Evolutionary conservation across 257 asterid species (phyloP).

Genomic region (Leptodermis oblonga): DNA sequence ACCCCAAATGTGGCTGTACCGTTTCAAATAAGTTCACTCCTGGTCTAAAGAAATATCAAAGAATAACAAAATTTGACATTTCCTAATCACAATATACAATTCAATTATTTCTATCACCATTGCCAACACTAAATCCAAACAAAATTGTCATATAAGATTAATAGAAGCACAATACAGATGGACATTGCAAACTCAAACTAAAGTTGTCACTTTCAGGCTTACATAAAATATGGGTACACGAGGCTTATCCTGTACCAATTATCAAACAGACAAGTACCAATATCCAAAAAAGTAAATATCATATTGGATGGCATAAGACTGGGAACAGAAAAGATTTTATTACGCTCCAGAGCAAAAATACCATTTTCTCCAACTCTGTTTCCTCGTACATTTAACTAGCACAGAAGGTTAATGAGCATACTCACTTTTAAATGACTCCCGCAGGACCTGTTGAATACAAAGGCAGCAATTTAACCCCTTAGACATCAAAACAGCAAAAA

Average conservation of each 20-base stretch:
- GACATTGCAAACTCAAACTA: neutral
- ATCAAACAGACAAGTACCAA: neutral
- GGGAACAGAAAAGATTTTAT: neutral
- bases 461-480: constrained; percentile 11
- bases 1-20: too few relatives aligned
- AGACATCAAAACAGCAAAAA: neutral
- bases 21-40: neutral
- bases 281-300: neutral
- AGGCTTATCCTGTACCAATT: neutral
- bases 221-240: neutral
- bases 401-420: constrained; percentile 1
- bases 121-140: neutral
- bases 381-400: neutral
- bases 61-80: neutral
- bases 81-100: too few relatives aligned
- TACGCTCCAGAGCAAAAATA: neutral
- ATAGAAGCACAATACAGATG: too few relatives aligned
- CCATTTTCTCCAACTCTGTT: neutral
- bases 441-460: constrained; percentile 54
- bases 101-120: neutral
- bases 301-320: neutral
- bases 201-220: neutral
- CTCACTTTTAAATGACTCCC: constrained; percentile 69
- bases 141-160: neutral
- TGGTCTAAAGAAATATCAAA: neutral